Conservation (phyloP, 2,329 filamentous ascomycete species). For the Fusarium sp. region DNA sequence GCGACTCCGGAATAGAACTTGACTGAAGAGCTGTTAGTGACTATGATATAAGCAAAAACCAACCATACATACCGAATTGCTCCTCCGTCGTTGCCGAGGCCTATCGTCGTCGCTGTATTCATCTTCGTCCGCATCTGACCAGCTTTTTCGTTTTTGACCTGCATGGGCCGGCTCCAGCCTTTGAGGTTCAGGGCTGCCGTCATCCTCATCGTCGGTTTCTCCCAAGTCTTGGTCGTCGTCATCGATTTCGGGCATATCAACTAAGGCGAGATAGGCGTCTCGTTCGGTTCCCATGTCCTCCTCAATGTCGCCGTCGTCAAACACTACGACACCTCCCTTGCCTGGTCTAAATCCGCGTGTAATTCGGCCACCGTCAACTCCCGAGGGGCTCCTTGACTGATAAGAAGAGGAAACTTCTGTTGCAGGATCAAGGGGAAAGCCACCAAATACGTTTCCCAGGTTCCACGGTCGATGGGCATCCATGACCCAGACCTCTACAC, state of each 20-base stretch:
- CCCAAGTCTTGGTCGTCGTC: slow-evolving; percentile 78
- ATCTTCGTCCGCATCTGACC: slow-evolving; percentile 79
- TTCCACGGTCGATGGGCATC: slow-evolving; percentile 97
- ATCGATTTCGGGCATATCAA: slow-evolving; percentile 92
- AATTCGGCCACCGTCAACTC: slow-evolving; percentile 82
- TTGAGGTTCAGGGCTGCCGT: slow-evolving; percentile 63
- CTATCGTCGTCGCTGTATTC: slow-evolving; percentile 82
- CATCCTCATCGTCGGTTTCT: slow-evolving; percentile 71
- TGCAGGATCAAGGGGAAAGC: slow-evolving; percentile 71
- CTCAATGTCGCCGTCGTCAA: slow-evolving; percentile 96
- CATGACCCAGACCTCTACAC: slow-evolving; percentile 96
- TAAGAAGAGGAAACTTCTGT: slow-evolving; percentile 64
- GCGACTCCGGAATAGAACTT: slow-evolving; percentile 76
- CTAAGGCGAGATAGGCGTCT: slow-evolving; percentile 87
- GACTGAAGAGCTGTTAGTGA: slow-evolving; percentile 63
- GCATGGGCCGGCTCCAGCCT: slow-evolving; percentile 58
- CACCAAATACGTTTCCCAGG: slow-evolving; percentile 91
- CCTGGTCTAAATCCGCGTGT: slow-evolving; percentile 81
- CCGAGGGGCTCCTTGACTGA: slow-evolving; percentile 69
- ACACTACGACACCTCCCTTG: slow-evolving; percentile 91
- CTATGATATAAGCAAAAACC: not conserved
- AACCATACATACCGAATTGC: slow-evolving; percentile 80
- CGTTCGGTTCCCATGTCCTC: slow-evolving; percentile 82
- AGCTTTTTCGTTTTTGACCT: slow-evolving; percentile 85
- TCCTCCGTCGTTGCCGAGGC: slow-evolving; percentile 85